These are phyloP conservation scores for Ustulina deusta DNA, from an alignment of 2,329 filamentous ascomycete species.

Conservation along the genomic window DNA sequence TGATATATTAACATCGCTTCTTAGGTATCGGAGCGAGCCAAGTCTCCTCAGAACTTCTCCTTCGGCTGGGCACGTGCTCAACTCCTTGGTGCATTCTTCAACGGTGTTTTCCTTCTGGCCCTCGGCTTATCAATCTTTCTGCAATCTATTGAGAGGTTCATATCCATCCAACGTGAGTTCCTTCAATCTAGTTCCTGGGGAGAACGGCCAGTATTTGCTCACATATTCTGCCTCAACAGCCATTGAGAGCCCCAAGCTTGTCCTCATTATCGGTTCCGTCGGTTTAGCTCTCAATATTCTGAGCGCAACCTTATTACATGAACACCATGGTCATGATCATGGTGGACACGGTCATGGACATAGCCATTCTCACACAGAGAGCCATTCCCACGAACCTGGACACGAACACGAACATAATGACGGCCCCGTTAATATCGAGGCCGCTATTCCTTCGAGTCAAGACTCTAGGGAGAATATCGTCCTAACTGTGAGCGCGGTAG, in stretches of 20 bases:
- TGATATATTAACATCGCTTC: conserved; percentile 35
- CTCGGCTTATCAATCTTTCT: conserved; percentile 78
- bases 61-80: conserved; percentile 83
- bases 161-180: conserved; percentile 64
- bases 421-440: conserved; percentile 49
- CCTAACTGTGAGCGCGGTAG: conserved; percentile 43
- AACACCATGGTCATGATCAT: conserved; percentile 56
- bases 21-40: conserved; percentile 67
- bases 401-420: conserved; percentile 44
- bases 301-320: conserved; percentile 73
- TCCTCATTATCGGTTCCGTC: conserved; percentile 76
- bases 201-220: conserved; percentile 3
- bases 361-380: conserved; percentile 43
- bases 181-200: neutral
- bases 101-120: conserved; percentile 79
- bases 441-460: conserved; percentile 40
- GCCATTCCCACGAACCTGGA: conserved; percentile 44
- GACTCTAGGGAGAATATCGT: conserved; percentile 44
- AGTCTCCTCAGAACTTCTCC: conserved; percentile 69
- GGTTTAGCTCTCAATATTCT: conserved; percentile 76
- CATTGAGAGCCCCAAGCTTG: conserved; percentile 72
- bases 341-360: conserved; percentile 54
- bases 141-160: conserved; percentile 78
- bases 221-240: conserved; percentile 54
- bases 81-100: conserved; percentile 83